phyloP scores from a whole-genome alignment of 495 filamentous ascomycete genomes.

The Venustampulla echinocandica region DNA sequence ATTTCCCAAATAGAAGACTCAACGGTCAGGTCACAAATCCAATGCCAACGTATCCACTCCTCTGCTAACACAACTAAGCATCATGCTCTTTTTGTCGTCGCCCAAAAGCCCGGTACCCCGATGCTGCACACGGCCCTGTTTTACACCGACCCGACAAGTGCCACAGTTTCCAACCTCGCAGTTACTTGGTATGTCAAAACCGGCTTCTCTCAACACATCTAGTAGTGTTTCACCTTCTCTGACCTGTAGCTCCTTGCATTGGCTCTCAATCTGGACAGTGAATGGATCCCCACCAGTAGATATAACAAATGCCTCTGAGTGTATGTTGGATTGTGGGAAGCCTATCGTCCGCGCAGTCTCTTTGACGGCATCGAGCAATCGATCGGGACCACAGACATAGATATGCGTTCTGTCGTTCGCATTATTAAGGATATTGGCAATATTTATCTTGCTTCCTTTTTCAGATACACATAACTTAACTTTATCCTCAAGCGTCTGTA shows the following conservation, averaged over 20 bases:
- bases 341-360: constrained; percentile 25
- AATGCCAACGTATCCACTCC: background rate
- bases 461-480: constrained; percentile 36
- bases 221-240: constrained; percentile 28
- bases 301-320: constrained; percentile 44
- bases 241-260: constrained; percentile 25
- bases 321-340: constrained; percentile 34
- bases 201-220: constrained; percentile 30
- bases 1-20: too few species aligned
- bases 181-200: constrained; percentile 35
- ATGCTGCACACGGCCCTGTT: constrained; percentile 39
- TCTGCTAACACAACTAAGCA: constrained; percentile 12
- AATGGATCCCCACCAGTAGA: constrained; percentile 44
- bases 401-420: constrained; percentile 43
- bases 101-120: constrained; percentile 34
- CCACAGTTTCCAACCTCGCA: constrained; percentile 50
- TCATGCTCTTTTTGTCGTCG: constrained; percentile 27
- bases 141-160: constrained; percentile 38
- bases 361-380: constrained; percentile 37
- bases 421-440: constrained; percentile 28
- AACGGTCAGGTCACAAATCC: background rate
- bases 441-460: constrained; percentile 38
- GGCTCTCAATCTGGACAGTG: constrained; percentile 33
- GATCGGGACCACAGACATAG: constrained; percentile 43
- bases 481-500: constrained; percentile 33